Conservation (phyloP, 73 alveolate genomes). For the Uronychia setigera region DNA sequence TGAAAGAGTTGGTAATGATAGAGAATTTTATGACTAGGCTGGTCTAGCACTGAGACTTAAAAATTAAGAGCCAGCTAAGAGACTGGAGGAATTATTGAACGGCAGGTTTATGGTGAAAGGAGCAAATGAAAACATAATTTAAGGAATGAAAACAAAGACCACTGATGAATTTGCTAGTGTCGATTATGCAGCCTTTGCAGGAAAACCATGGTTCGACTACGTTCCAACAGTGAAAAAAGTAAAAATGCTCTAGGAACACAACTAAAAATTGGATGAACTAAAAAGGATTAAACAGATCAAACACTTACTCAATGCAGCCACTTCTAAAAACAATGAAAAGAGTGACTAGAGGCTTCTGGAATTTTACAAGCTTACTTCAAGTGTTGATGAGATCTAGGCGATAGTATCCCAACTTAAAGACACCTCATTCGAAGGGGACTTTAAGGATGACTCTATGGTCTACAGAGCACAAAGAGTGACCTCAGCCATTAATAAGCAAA, state of each 20-base stretch:
- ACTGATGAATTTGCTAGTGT: not conserved
- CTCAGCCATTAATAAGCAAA: constrained; percentile 1
- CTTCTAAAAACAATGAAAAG: not conserved
- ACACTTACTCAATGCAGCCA: not conserved
- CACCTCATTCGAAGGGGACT: not conserved
- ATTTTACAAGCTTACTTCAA: not conserved
- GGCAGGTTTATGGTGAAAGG: not conserved
- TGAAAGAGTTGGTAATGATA: constrained; percentile 22
- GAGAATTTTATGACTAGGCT: not conserved
- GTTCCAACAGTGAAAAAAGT: not conserved
- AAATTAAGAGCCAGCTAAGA: not conserved
- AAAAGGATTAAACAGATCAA: not conserved
- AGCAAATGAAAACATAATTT: not conserved
- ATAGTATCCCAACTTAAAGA: not conserved
- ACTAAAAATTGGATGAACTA: not conserved
- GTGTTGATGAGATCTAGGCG: not conserved
- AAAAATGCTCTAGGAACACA: not conserved
- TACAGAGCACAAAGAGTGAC: not conserved
- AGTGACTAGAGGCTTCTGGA: not conserved
- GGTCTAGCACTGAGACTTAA: not conserved
- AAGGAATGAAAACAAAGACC: not conserved
- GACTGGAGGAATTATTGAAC: constrained; percentile 13
- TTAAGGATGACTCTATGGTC: constrained; percentile 4
- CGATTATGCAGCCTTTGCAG: not conserved
- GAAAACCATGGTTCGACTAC: not conserved